A percentile compares a stretch with the other conserved stretches of the same genome.
phyloP scores from a whole-genome alignment of 805 yeast species.

The Hagleromyces aurorensis region DNA sequence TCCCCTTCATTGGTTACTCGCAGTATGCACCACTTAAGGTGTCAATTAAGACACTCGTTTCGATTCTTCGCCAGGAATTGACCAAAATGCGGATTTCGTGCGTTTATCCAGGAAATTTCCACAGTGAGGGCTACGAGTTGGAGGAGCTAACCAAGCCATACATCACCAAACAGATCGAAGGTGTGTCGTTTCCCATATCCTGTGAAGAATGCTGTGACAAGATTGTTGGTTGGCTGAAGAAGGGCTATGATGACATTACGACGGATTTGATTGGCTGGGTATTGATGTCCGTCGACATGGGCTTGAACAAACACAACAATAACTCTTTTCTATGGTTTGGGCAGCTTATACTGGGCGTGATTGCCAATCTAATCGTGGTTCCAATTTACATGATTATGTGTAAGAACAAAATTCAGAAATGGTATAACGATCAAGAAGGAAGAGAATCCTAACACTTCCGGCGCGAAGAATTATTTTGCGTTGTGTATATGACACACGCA shows the following conservation, averaged over 20 bases:
- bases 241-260: constrained; percentile 64
- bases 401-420: constrained; percentile 43
- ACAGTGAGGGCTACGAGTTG: constrained; percentile 74
- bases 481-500: too few relatives aligned
- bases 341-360: constrained; percentile 41
- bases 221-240: constrained; percentile 45
- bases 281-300: constrained; percentile 56
- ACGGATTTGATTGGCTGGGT: constrained; percentile 87
- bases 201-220: constrained; percentile 59
- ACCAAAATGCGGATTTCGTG: constrained; percentile 58
- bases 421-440: constrained; percentile 38
- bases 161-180: constrained; percentile 78
- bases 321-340: constrained; percentile 45
- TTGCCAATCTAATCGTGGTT: constrained; percentile 42
- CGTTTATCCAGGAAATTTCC: constrained; percentile 83
- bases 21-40: constrained; percentile 88
- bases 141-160: constrained; percentile 83
- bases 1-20: constrained; percentile 84
- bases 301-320: constrained; percentile 48
- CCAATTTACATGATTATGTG: constrained; percentile 53
- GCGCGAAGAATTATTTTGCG: too few relatives aligned
- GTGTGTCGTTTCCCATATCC: constrained; percentile 64
- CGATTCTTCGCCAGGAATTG: constrained; percentile 77
- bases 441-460: too few relatives aligned
- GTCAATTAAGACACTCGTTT: constrained; percentile 69